Evolutionary conservation across 257 asterid species (phyloP).

Genomic region (Dorcoceras hygrometricum): DNA sequence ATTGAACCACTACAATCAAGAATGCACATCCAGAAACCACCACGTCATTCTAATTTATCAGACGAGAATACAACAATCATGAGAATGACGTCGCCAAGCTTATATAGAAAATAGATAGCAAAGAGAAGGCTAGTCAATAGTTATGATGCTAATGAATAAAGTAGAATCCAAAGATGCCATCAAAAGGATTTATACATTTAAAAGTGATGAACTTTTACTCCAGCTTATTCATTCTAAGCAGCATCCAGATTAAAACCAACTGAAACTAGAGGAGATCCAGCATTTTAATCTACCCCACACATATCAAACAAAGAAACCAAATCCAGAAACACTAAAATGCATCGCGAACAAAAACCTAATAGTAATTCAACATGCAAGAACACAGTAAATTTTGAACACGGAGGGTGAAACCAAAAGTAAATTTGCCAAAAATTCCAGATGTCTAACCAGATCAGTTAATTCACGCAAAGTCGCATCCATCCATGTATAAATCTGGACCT

Average conservation of each 20-base stretch:
- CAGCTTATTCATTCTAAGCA: background rate
- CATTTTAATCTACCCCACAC: background rate
- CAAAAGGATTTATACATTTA: background rate
- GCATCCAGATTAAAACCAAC: background rate
- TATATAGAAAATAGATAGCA: background rate
- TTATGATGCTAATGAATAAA: background rate
- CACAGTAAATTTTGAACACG: conserved; percentile 1
- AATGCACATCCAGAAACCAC: too few species aligned
- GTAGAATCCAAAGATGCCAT: background rate
- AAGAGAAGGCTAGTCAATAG: background rate
- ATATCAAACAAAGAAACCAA: background rate
- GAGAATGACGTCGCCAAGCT: background rate
- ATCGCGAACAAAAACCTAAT: background rate
- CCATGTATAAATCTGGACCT: conserved; percentile 98
- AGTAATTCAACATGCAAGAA: background rate
- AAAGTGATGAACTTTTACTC: background rate
- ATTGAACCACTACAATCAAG: background rate
- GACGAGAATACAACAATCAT: too few species aligned
- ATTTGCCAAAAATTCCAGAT: conserved; percentile 17
- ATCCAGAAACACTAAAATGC: background rate
- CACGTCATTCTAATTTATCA: too few species aligned
- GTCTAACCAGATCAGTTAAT: conserved; percentile 83
- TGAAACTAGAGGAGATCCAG: background rate
- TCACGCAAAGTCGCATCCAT: conserved; percentile 98
- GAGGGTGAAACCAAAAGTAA: conserved; percentile 14